Conservation (phyloP, 768 basidiomycete genomes). For the Tricholoma saponaceum region DNA sequence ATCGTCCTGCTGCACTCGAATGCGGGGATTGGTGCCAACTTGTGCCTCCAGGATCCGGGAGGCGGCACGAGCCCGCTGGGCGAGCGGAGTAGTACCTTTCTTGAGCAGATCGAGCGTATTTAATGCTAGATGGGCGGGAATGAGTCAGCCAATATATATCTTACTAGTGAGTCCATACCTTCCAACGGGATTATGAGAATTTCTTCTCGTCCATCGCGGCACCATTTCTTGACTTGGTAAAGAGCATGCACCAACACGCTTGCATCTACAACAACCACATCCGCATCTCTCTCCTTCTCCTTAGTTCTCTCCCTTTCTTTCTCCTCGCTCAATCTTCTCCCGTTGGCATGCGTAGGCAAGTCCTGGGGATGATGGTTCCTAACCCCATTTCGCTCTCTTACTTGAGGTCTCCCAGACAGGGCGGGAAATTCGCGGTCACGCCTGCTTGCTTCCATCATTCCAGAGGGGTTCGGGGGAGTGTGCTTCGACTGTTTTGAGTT, state of each 20-base stretch:
- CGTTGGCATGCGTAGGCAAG: slow-evolving; percentile 10
- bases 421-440: slow-evolving; percentile 20
- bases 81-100: slow-evolving; percentile 78
- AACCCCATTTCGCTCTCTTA: slow-evolving; percentile 2
- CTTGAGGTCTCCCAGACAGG: slow-evolving; percentile 12
- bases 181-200: slow-evolving; percentile 83
- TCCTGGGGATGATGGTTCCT: slow-evolving; percentile 2
- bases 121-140: slow-evolving; percentile 47
- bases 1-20: slow-evolving; percentile 77
- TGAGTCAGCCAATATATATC: not conserved
- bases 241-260: slow-evolving; percentile 78
- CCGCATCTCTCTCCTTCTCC: slow-evolving; percentile 53
- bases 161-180: slow-evolving; percentile 45
- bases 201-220: slow-evolving; percentile 71
- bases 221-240: slow-evolving; percentile 79
- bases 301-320: slow-evolving; percentile 14
- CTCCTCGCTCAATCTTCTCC: slow-evolving; percentile 27
- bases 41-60: slow-evolving; percentile 87
- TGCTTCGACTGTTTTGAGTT: slow-evolving; percentile 24
- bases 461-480: slow-evolving; percentile 21
- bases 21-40: slow-evolving; percentile 78
- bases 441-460: slow-evolving; percentile 29
- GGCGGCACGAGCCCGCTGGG: slow-evolving; percentile 80
- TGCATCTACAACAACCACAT: slow-evolving; percentile 75
- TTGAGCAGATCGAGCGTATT: slow-evolving; percentile 92